A percentile compares a stretch with the other conserved stretches of the same genome.
Evolutionary conservation across 495 filamentous ascomycete genomes (phyloP).

Genomic region (Tuber calosporum): DNA sequence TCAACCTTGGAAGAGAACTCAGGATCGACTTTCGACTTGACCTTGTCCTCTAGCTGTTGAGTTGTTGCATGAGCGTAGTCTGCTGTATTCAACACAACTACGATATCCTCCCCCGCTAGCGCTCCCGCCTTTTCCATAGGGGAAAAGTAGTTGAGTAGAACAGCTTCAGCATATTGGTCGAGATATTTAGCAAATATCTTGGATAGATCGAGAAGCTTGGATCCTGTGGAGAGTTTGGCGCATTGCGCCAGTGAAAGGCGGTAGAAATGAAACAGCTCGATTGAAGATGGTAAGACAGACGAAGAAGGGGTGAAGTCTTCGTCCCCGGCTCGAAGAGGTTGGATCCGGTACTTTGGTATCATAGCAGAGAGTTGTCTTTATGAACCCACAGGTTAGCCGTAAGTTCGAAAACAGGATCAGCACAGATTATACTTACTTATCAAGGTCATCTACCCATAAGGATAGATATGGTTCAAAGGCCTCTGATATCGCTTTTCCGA

Average conservation of each 20-base stretch:
- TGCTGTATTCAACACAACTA: conserved; percentile 87
- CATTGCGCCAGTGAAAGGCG: conserved; percentile 85
- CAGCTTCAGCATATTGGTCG: conserved; percentile 90
- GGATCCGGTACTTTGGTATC: conserved; percentile 81
- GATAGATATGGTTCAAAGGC: conserved; percentile 96
- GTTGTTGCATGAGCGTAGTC: conserved; percentile 96
- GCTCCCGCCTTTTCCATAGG: conserved; percentile 44
- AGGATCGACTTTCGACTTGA: conserved; percentile 78
- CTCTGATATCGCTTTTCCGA: conserved; percentile 88
- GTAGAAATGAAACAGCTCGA: conserved; percentile 95
- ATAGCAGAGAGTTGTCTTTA: conserved; percentile 63
- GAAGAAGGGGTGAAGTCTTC: conserved; percentile 91
- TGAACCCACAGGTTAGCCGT: conserved; percentile 18
- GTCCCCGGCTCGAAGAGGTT: conserved; percentile 70
- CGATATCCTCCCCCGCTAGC: conserved; percentile 65
- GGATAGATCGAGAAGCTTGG: conserved; percentile 75
- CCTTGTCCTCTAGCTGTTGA: conserved; percentile 85
- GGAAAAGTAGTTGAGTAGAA: conserved; percentile 66
- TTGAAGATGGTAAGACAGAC: conserved; percentile 74
- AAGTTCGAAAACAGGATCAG: background rate
- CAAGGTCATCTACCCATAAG: conserved; percentile 94
- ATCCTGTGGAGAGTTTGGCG: conserved; percentile 86
- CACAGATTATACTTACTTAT: conserved; percentile 51
- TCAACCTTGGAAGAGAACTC: conserved; percentile 69
- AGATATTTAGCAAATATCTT: conserved; percentile 85